Evolutionary conservation across 1,284 basidiomycete species (phyloP).

Genomic region (Ceratobasidium sp.): DNA sequence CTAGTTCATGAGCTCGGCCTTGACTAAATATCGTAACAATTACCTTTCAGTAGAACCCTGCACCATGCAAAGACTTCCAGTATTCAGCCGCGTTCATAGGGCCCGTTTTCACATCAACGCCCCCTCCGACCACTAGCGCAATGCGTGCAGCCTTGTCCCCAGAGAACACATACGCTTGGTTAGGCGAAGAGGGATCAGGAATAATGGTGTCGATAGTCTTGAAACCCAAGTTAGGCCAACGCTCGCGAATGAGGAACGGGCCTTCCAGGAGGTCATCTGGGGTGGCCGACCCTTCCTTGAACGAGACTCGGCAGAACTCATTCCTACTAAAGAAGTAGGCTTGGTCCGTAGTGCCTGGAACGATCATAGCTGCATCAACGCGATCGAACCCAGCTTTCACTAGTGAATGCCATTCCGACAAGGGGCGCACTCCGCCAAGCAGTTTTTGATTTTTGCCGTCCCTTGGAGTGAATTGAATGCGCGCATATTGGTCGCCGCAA

Average conservation of each 20-base stretch:
- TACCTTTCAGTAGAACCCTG: constrained; percentile 17
- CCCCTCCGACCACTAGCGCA: neutral
- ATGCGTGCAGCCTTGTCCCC: neutral
- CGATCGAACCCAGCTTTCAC: neutral
- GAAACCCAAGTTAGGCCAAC: neutral
- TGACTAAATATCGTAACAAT: neutral
- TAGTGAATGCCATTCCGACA: neutral
- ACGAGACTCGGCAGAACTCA: neutral
- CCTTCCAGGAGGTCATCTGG: constrained; percentile 2
- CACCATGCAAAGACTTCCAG: neutral
- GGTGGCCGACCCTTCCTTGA: neutral
- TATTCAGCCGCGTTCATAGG: neutral
- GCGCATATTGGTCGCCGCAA: constrained; percentile 6
- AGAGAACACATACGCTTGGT: neutral
- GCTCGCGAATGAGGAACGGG: neutral
- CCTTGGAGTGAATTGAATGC: constrained; percentile 5
- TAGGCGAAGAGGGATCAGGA: neutral
- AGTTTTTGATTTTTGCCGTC: neutral
- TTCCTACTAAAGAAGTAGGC: neutral
- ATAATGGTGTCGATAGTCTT: neutral
- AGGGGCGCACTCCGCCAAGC: neutral
- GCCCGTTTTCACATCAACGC: neutral
- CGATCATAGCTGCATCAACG: constrained; percentile 16
- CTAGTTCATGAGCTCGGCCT: too few relatives aligned
- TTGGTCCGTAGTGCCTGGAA: constrained; percentile 19